Base-by-base conservation (phyloP, 2,329 filamentous ascomycete species). In the Fusarium proliferatum region DNA sequence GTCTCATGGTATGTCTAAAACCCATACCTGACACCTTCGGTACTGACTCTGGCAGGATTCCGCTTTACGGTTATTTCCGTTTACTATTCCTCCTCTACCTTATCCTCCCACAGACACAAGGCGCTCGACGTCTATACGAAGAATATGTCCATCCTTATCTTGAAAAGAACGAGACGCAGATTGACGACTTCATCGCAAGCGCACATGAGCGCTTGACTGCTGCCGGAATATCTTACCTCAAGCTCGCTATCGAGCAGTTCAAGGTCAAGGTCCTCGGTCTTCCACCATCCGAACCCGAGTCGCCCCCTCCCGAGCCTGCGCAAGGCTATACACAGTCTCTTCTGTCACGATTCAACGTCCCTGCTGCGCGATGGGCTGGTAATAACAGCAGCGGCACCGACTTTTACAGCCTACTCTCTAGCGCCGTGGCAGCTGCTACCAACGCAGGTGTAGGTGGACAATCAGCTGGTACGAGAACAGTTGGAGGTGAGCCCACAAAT, bases 31-130 rank as follows among this genome's bases (percentile, higher is more conserved):
- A 41, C 17, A 5, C 17, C 9, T 15, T 12, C 21, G 17, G 45
- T 45, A 34, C 61, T 72, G 15, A 67, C 45, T 33, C 15, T 19
- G 34, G 7, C 57, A 93, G 91, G 94, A 86, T 98, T 42, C 96
- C 96, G 5, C 97, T 98, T 83, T 99, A 98, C 85, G 90, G 94
- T 76, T 98, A 95, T 89, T 87, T 97, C 78, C 94, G 96, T 74
- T 90, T 98, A 61, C 86, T 92, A 80, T 92, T 96, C 84, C 91
- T 98, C 80, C 90, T 96, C 75, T 99, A 98, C 85, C 93, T 99
- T 71, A 95, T 98, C 79, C 90, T 97, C n/a, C 96, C 96, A 0
- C 96, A 97, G 82, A 96, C 94, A n/a, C 96, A 98, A 81, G 96
- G 96, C 81, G 95, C 95, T 64, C 93, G 93, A 69, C 85, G 93